phyloP scores from a whole-genome alignment of 2,329 filamentous ascomycete genomes.

The Chrysosporium queenslandicum region DNA sequence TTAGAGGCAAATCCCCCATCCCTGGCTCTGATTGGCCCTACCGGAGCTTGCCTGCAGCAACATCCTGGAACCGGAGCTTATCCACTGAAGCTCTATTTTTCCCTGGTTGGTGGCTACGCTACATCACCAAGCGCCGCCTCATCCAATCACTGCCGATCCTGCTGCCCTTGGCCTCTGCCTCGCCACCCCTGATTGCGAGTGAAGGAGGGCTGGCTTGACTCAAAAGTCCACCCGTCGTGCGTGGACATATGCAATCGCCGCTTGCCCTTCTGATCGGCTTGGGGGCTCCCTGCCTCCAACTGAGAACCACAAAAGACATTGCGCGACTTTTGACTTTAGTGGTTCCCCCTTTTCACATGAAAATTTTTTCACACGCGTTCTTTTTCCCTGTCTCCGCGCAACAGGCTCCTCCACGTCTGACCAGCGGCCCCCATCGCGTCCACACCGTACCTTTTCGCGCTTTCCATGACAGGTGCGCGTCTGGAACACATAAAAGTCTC shows the following conservation, averaged over 20 bases:
- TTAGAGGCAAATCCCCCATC: neutral
- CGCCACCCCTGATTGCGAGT: conserved; percentile 5
- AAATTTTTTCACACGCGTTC: neutral
- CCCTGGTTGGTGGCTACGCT: conserved; percentile 6
- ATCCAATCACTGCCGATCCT: conserved; percentile 13
- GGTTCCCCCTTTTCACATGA: conserved; percentile 9
- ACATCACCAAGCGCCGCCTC: conserved; percentile 9
- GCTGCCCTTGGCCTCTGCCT: neutral
- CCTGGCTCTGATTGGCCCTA: conserved; percentile 8
- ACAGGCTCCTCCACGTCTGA: neutral
- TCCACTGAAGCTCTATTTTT: conserved; percentile 3
- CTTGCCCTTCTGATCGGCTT: too few species aligned
- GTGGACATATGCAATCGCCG: neutral
- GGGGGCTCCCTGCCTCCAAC: neutral
- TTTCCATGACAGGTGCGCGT: too few species aligned
- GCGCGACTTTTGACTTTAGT: conserved; percentile 3
- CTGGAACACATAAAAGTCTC: too few species aligned
- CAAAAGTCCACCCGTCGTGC: conserved; percentile 8
- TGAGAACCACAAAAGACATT: neutral
- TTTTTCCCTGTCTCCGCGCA: neutral
- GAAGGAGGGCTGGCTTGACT: neutral
- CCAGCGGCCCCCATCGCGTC: too few species aligned
- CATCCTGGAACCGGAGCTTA: conserved; percentile 9
- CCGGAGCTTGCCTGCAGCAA: conserved; percentile 9
- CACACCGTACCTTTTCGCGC: too few species aligned